Percentiles rank a stretch among this genome's conserved stretches.
These are phyloP conservation scores for Gentiana straminea DNA, from an alignment of 257 asterid species.

Conservation along the genomic window DNA sequence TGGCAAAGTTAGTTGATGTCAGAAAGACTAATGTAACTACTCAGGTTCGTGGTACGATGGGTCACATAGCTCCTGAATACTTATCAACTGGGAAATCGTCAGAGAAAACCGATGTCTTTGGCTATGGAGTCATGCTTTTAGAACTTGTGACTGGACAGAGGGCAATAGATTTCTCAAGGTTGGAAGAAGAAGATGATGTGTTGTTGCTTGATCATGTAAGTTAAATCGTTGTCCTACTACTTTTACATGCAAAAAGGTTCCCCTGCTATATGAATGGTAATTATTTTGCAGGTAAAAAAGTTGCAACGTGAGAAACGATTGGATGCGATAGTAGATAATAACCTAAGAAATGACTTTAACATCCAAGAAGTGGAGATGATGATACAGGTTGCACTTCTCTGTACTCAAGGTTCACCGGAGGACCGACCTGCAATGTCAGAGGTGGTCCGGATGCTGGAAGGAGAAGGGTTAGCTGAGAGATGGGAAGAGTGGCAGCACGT, in stretches of 20 bases:
- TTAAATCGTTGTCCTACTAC: too few relatives aligned
- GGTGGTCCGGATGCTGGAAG: constrained; percentile 89
- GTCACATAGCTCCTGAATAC: constrained; percentile 98
- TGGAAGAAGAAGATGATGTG: constrained; percentile 97
- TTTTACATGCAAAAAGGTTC: too few relatives aligned
- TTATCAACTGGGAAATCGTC: constrained; percentile 95
- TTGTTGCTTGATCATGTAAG: constrained; percentile 90
- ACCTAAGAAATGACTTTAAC: constrained; percentile 37
- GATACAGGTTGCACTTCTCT: constrained; percentile 87
- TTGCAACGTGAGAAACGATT: constrained; percentile 68
- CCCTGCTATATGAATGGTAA: too few relatives aligned
- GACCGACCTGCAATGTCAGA: constrained; percentile 99
- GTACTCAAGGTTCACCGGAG: constrained; percentile 81
- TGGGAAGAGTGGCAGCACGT: constrained; percentile 91
- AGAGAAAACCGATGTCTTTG: constrained; percentile 88
- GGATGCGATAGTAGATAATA: constrained; percentile 72
- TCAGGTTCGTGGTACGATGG: constrained; percentile 99
- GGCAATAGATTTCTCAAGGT: constrained; percentile 91
- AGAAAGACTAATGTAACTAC: constrained; percentile 89
- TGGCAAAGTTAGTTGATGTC: constrained; percentile 90
- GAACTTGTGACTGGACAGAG: constrained; percentile 96
- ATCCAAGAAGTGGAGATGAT: constrained; percentile 84
- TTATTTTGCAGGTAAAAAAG: constrained; percentile 53
- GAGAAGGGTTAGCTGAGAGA: constrained; percentile 86
- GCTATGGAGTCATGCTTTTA: constrained; percentile 90